phyloP scores from a whole-genome alignment of 805 yeast species.

The Wickerhamiella hasegawae region DNA sequence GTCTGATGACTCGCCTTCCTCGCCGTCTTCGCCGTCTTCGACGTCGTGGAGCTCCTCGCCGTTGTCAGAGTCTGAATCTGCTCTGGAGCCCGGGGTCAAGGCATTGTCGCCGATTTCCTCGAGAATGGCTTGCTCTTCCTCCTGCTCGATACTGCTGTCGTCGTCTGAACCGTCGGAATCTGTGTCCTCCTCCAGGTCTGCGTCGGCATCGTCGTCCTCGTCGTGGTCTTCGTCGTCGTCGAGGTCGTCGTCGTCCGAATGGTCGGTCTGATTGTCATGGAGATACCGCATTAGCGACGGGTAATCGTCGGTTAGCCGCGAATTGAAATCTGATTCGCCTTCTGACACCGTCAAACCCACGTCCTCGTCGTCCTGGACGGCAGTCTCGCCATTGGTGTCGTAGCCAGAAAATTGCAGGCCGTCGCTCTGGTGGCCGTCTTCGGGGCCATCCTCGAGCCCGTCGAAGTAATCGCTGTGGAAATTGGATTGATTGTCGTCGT shows the following conservation, averaged over 20 bases:
- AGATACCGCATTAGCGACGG: conserved; percentile 2
- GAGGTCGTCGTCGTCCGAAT: conserved; percentile 7
- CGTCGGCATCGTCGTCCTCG: conserved; percentile 38
- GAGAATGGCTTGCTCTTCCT: conserved; percentile 26
- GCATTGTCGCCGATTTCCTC: conserved; percentile 11
- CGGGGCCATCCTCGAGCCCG: too few relatives aligned
- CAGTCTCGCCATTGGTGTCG: too few relatives aligned
- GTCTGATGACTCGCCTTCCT: conserved; percentile 11
- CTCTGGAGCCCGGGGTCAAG: not conserved
- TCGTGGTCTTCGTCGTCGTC: conserved; percentile 16
- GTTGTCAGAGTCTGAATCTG: conserved; percentile 7
- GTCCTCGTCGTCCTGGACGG: conserved; percentile 23
- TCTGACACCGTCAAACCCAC: conserved; percentile 29
- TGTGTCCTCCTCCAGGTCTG: conserved; percentile 23
- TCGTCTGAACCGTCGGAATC: too few relatives aligned
- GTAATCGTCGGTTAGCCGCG: conserved; percentile 1
- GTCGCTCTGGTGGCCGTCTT: too few relatives aligned
- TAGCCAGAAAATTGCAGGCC: too few relatives aligned
- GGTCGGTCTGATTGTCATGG: not conserved
- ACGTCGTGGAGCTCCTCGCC: conserved; percentile 18
- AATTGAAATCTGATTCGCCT: conserved; percentile 20
- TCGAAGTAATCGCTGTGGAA: too few relatives aligned
- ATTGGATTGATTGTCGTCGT: too few relatives aligned
- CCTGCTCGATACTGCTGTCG: conserved; percentile 22
- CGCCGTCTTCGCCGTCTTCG: conserved; percentile 13